phyloP scores from a whole-genome alignment of 2,329 filamentous ascomycete species.

The Cytospora mali region DNA sequence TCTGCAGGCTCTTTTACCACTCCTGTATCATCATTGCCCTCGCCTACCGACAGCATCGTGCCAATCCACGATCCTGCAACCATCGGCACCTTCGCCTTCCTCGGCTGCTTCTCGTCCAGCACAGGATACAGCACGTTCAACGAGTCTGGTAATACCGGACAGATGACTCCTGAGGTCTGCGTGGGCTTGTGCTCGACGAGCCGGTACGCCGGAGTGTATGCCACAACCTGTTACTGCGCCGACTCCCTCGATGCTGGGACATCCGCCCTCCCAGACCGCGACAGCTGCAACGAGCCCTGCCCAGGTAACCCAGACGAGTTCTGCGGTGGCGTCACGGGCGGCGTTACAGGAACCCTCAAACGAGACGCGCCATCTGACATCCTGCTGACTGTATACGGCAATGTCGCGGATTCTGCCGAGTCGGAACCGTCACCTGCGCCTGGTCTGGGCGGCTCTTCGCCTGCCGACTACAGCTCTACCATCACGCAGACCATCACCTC shows the following conservation, averaged over 20 bases:
- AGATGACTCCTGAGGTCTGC: conserved; percentile 27
- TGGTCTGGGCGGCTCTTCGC: conserved; percentile 33
- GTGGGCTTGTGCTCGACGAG: conserved; percentile 11
- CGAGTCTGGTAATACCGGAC: conserved; percentile 23
- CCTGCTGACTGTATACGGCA: conserved; percentile 49
- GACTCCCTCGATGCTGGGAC: conserved; percentile 44
- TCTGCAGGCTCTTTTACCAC: conserved; percentile 7
- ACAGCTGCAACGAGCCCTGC: conserved; percentile 43
- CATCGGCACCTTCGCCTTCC: conserved; percentile 23
- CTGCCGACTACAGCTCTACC: conserved; percentile 2
- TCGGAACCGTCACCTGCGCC: conserved; percentile 40
- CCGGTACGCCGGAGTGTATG: conserved; percentile 22
- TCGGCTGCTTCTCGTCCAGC: conserved; percentile 38
- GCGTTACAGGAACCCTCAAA: not conserved
- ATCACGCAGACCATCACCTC: conserved; percentile 29
- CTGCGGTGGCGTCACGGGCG: conserved; percentile 44
- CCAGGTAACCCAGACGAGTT: conserved; percentile 44
- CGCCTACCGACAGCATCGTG: conserved; percentile 19
- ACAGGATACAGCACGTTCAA: conserved; percentile 53
- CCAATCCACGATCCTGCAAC: conserved; percentile 17
- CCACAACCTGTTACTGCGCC: conserved; percentile 48
- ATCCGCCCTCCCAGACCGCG: conserved; percentile 37
- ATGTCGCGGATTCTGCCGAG: conserved; percentile 35
- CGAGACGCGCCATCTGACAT: conserved; percentile 36
- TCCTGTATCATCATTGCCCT: conserved; percentile 6